Evolutionary conservation across 768 basidiomycete species (phyloP), one percentile per base, ranked within the genome.

Genomic region (Auricularia heimuer): DNA sequence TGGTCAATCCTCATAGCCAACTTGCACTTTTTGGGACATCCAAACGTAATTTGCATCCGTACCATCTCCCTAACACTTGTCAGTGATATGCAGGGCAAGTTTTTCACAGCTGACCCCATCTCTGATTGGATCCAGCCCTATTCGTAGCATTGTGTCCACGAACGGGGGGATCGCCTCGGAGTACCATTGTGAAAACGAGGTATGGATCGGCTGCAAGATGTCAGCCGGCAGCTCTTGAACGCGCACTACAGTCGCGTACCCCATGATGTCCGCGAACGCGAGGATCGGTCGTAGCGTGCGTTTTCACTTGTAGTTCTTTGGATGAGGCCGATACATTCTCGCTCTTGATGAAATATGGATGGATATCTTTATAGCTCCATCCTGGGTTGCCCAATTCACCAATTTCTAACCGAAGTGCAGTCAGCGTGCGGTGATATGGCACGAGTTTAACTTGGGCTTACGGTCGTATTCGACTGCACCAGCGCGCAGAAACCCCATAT

Each of bases 401-500:
- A 6, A 51, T 51, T 16, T 51, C 39, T 39, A 39, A 39, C 29
- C 29, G 29, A 29, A 29, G 29, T 8, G 39, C 39, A 8, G 12
- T 39, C 7, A 8, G 39, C 12, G 39, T 8, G 39, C 39, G 12
- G 39, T 39, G 39, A 39, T 7, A 39, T 12, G 39, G 8, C 12
- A 7, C 39, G 8, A 39, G 39, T 8, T 7, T 7, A 1, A 39
- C 12, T 39, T 36, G 45, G 24, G 29, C 39, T 39, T 3, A 12
- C 39, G 47, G 18, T 51, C 47, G 18, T 51, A 51, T 21, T 51
- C 47, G 11, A 51, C 47, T 3, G 14, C 21, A 16, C 47, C 47
- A 18, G 47, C 47, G 47, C 47, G 47, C 47, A 51, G 21, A 6
- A 51, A 63, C 34, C 39, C 56, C 35, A 73, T 70, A 66, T 79